Base-by-base conservation (phyloP, 305 asterid species). In the Solanum hybrid region DNA sequence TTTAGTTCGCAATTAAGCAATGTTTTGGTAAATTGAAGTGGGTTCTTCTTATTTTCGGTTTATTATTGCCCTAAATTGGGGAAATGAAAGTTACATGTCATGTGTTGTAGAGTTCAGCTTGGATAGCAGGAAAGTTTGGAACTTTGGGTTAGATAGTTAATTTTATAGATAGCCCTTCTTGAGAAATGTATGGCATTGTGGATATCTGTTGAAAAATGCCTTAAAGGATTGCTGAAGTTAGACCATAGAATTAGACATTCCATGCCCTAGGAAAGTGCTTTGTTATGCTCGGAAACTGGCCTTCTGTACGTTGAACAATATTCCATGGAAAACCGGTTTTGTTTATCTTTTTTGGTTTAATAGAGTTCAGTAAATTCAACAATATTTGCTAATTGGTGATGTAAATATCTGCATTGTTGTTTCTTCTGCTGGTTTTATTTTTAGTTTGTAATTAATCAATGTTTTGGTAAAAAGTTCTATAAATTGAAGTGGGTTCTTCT, bases 121-220 rank as follows among this genome's bases (percentile, higher is more conserved):
- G 69, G 51, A 67, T 87, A 33, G 86, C 69, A 35, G 37, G 33
- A 35, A 87, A 90, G 79, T 20, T 77, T 88, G 89, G 6, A 90
- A 78, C 90, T 78, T 88, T 35, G 39, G 87, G 22, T 39, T 13
- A 78, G 85, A 13, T 61, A 20, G 11, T 61, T 81, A 81, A 80
- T 39, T 57, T 39, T 39, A 26, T 81, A 24, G 86, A 14, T 13
- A 39, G 39, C 81, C 81, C 81, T 31, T 75, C 13, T 75, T 75
- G 81, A 75, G 26, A 75, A 75, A 16, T 75, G 81, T 8, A 31
- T 75, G 81, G 29, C 46, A 33, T 31, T 8, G 36, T 74, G 80
- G 36, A 74, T 3, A 14, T 74, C 14, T 34, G 28, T 77, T 33
- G 83, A 76, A 73, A 18, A 20, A 31, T 31, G 5, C 81, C 40